Evolutionary conservation across 345 rosid species (phyloP).

Genomic region (Populus simonii): DNA sequence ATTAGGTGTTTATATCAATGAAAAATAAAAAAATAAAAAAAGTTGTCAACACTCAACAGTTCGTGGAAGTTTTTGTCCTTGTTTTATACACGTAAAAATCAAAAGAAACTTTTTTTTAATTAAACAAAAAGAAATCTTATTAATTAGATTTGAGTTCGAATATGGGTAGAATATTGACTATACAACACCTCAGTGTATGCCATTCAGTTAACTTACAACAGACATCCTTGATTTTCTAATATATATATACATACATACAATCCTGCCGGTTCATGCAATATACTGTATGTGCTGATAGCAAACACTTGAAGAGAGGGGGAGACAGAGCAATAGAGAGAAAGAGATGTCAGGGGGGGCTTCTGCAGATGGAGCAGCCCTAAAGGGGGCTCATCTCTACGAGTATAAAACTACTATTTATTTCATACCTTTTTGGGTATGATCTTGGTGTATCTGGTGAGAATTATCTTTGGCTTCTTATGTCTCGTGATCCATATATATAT

Average conservation of each 20-base stretch:
- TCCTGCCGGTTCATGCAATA: not conserved
- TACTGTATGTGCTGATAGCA: not conserved
- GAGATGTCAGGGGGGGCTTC: conserved; percentile 70
- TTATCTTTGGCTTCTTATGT: no score
- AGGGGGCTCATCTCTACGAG: conserved; percentile 72
- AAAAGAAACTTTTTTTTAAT: no score
- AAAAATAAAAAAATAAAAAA: no score
- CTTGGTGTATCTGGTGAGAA: no score
- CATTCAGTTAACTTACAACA: not conserved
- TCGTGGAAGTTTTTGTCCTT: not conserved
- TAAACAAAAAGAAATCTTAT: no score
- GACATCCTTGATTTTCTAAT: not conserved
- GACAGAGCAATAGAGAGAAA: not conserved
- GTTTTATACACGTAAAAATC: not conserved
- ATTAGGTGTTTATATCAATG: no score
- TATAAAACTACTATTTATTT: conserved; percentile 53
- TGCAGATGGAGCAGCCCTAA: conserved; percentile 31
- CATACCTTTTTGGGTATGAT: no score
- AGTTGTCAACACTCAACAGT: not conserved
- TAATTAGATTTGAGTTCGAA: not conserved
- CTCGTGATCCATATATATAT: no score
- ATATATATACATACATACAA: not conserved
- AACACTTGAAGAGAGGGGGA: not conserved
- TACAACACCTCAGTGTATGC: not conserved
- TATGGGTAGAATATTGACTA: not conserved